A percentile compares a stretch with the other conserved stretches of the same genome.
phyloP scores from a whole-genome alignment of 108 stramenopile species.

The Mayamaea pseudoterrestris region DNA sequence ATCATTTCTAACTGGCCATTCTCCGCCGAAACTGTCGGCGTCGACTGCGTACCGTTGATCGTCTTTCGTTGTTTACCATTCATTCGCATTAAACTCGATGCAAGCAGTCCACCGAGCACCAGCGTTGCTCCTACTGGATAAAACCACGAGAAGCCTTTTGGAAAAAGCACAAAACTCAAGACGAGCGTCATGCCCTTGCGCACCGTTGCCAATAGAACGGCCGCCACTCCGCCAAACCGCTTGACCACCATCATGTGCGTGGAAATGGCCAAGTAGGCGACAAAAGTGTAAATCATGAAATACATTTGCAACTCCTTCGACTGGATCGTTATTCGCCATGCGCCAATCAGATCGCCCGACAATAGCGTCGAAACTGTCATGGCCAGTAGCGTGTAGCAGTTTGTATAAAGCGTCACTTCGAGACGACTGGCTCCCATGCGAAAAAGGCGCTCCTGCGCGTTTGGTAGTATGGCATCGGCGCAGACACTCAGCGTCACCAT shows the following conservation, averaged over 20 bases:
- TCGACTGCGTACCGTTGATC: no score
- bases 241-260: constrained; percentile 85
- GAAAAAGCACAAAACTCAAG: constrained; percentile 81
- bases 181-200: constrained; percentile 89
- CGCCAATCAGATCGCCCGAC: constrained; percentile 78
- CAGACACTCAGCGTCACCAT: constrained; percentile 80
- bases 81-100: constrained; percentile 56
- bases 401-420: constrained; percentile 90
- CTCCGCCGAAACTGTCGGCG: no score
- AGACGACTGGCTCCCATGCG: constrained; percentile 49
- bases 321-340: constrained; percentile 42
- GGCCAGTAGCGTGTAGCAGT: constrained; percentile 75
- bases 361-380: constrained; percentile 70
- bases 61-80: no score
- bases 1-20: no score
- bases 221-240: constrained; percentile 87
- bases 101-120: constrained; percentile 81
- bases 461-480: constrained; percentile 89
- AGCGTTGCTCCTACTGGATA: constrained; percentile 80
- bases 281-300: constrained; percentile 68
- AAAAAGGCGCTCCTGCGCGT: constrained; percentile 88
- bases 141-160: constrained; percentile 79
- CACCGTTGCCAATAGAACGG: constrained; percentile 83
- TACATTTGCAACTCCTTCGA: constrained; percentile 31
- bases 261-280: constrained; percentile 89